Percentiles rank a stretch among this genome's conserved stretches.
Evolutionary conservation across 495 filamentous ascomycete species (phyloP).

Genomic region (Neurospora africana): DNA sequence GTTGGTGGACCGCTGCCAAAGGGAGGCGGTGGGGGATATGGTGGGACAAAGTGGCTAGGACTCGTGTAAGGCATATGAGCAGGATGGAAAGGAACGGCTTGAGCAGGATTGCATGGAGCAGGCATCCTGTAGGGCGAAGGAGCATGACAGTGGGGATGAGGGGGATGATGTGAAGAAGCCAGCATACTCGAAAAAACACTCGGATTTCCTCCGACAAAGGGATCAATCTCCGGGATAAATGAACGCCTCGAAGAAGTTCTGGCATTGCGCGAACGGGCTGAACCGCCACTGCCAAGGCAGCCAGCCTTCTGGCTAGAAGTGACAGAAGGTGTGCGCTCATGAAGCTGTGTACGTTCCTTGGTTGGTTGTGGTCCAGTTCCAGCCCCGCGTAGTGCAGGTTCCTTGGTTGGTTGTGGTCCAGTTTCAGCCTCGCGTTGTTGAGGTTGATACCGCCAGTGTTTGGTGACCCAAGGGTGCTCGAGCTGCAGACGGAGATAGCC

Average conservation of each 20-base stretch:
- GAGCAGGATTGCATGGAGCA: background rate
- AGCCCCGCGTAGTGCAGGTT: background rate
- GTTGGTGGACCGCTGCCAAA: background rate
- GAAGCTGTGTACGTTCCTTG: background rate
- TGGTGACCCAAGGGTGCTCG: background rate
- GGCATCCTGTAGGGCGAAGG: background rate
- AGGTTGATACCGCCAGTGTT: background rate
- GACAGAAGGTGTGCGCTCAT: background rate
- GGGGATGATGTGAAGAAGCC: background rate
- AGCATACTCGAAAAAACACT: background rate
- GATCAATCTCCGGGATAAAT: background rate
- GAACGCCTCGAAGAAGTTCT: background rate
- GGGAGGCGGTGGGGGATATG: background rate
- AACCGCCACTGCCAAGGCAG: background rate
- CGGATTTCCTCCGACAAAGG: background rate
- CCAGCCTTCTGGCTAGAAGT: background rate
- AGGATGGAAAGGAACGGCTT: background rate
- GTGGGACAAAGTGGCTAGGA: background rate
- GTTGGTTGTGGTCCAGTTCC: background rate
- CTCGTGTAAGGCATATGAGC: background rate
- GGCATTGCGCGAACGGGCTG: background rate
- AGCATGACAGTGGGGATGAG: background rate
- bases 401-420: background rate
- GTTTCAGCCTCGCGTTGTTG: background rate
- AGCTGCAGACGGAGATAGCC: background rate